phyloP scores from a whole-genome alignment of 768 basidiomycete species.

The Lactarius sanguifluus region DNA sequence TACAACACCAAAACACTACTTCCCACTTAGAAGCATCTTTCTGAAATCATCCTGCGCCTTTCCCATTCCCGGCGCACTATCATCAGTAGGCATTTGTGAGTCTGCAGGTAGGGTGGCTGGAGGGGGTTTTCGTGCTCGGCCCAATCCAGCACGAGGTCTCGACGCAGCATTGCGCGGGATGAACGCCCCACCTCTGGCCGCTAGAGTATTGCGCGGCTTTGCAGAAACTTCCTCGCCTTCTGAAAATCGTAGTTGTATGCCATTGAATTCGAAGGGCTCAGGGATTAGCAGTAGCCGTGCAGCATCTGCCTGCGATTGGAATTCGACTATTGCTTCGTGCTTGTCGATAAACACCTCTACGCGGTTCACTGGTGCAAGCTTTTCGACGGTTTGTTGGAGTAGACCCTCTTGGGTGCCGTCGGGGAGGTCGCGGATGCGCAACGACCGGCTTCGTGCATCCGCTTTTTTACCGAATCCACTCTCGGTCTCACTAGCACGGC shows the following conservation, averaged over 20 bases:
- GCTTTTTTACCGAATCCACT: constrained; percentile 55
- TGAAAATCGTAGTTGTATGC: constrained; percentile 54
- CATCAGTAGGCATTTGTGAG: constrained; percentile 25
- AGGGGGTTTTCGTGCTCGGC: constrained; percentile 48
- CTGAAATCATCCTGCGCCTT: constrained; percentile 85
- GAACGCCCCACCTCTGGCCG: constrained; percentile 54
- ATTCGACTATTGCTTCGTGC: constrained; percentile 62
- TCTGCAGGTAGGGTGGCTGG: constrained; percentile 30
- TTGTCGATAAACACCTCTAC: constrained; percentile 69
- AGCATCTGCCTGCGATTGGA: constrained; percentile 72
- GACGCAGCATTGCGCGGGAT: constrained; percentile 65
- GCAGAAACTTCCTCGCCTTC: constrained; percentile 49
- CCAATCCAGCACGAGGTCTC: constrained; percentile 70
- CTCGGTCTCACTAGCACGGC: constrained; percentile 40
- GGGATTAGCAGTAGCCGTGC: constrained; percentile 72
- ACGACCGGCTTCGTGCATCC: constrained; percentile 65
- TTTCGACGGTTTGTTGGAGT: constrained; percentile 86
- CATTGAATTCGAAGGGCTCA: constrained; percentile 72
- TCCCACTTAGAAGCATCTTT: constrained; percentile 59
- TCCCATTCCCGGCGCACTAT: constrained; percentile 34
- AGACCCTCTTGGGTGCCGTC: constrained; percentile 83
- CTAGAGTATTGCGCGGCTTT: constrained; percentile 34
- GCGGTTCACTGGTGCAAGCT: constrained; percentile 65
- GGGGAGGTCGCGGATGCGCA: constrained; percentile 76
- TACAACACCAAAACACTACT: constrained; percentile 20